These are phyloP conservation scores for Turnera subulata DNA, from an alignment of 345 rosid genomes.

Conservation along the genomic window DNA sequence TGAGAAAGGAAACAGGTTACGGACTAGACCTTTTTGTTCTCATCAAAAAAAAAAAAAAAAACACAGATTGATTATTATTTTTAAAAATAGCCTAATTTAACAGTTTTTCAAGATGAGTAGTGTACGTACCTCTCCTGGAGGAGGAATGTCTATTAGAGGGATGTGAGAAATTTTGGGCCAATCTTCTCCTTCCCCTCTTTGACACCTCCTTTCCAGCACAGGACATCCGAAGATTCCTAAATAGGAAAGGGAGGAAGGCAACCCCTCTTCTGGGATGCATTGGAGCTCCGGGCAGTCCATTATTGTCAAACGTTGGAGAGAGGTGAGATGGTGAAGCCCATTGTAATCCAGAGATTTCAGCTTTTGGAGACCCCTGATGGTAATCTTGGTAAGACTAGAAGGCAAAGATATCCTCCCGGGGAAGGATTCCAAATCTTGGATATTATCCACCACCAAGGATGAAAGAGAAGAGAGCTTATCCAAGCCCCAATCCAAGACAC, in stretches of 20 bases:
- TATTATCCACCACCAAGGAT: background rate
- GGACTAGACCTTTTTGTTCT: too few species aligned
- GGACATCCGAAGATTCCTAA: constrained; percentile 8
- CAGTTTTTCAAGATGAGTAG: too few species aligned
- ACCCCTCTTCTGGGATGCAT: constrained; percentile 7
- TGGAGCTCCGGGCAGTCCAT: constrained; percentile 12
- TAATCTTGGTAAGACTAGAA: background rate
- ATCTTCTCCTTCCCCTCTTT: background rate
- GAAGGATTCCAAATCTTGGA: constrained; percentile 12
- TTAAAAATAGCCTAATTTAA: too few species aligned
- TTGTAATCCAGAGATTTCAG: constrained; percentile 10
- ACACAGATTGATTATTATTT: too few species aligned
- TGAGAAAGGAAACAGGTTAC: too few species aligned
- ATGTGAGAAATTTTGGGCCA: constrained; percentile 11
- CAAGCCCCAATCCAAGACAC: constrained; percentile 10
- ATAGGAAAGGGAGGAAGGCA: constrained; percentile 12
- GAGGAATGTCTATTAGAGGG: too few species aligned
- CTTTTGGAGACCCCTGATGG: background rate
- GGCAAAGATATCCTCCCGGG: constrained; percentile 12
- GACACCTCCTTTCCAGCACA: constrained; percentile 4
- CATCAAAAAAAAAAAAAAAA: too few species aligned
- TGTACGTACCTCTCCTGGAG: too few species aligned
- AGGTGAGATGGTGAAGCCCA: constrained; percentile 13
- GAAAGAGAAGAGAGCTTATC: constrained; percentile 6
- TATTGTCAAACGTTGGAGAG: constrained; percentile 11